phyloP scores from a whole-genome alignment of 306 rosid species.

The Quercus dentata region DNA sequence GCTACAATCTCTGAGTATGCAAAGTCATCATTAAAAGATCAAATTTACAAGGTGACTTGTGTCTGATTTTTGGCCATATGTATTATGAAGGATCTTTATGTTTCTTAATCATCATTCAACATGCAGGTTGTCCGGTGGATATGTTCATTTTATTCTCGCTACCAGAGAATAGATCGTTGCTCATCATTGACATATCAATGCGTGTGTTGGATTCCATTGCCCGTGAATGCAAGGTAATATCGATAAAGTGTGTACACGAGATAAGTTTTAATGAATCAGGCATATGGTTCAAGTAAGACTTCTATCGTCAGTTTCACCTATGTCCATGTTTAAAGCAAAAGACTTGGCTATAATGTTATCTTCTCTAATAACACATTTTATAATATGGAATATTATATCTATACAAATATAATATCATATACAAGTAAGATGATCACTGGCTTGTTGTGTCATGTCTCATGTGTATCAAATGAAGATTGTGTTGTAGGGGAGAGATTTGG shows the following conservation, averaged over 20 bases:
- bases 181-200: constrained; percentile 34
- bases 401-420: background rate
- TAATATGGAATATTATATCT: background rate
- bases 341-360: background rate
- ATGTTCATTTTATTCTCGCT: constrained; percentile 51
- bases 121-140: constrained; percentile 59
- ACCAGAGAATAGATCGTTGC: constrained; percentile 30
- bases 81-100: background rate
- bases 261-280: background rate
- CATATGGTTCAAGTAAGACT: background rate
- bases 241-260: background rate
- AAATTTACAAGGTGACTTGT: constrained; percentile 57
- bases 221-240: constrained; percentile 55
- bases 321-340: background rate
- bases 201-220: constrained; percentile 50
- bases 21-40: constrained; percentile 62
- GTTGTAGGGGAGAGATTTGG: background rate
- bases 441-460: background rate
- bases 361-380: background rate
- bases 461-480: background rate
- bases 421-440: background rate
- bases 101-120: constrained; percentile 28
- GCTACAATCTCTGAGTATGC: constrained; percentile 48
- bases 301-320: background rate
- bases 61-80: constrained; percentile 9